phyloP scores from a whole-genome alignment of 2,329 filamentous ascomycete species.

The Hypoxylon sp. region DNA sequence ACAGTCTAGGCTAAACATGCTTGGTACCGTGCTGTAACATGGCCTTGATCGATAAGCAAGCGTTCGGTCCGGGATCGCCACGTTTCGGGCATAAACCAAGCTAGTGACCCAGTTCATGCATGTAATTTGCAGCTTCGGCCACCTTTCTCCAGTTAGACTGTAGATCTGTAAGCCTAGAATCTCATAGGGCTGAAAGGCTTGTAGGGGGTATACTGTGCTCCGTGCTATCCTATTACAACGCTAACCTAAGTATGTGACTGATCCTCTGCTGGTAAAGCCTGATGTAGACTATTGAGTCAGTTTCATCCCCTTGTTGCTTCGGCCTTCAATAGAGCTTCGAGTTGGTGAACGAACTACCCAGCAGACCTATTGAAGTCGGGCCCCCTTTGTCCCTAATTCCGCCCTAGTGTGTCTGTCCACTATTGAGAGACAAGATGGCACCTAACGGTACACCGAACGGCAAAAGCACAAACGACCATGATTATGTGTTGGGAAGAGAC shows the following conservation, averaged over 20 bases:
- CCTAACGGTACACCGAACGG: not conserved
- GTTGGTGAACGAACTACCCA: too few relatives aligned
- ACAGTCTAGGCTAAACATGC: not conserved
- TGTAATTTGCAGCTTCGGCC: not conserved
- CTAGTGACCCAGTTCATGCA: not conserved
- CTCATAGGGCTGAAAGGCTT: not conserved
- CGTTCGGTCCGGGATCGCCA: not conserved
- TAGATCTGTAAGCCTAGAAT: not conserved
- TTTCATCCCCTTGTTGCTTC: not conserved
- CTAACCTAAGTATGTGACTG: not conserved
- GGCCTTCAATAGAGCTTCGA: not conserved
- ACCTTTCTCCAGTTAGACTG: not conserved
- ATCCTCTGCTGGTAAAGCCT: not conserved
- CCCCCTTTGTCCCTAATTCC: not conserved
- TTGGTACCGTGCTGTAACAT: not conserved
- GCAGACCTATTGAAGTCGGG: not conserved
- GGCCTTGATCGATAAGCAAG: not conserved
- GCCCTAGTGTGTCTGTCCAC: not conserved
- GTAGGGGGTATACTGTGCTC: not conserved
- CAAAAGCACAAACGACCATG: not conserved
- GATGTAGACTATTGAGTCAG: not conserved
- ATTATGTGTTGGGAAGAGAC: not conserved
- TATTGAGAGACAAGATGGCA: not conserved
- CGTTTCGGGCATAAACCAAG: not conserved
- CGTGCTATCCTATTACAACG: not conserved